A percentile compares a stretch with the other conserved stretches of the same genome.
These are phyloP conservation scores for Periconia digitata DNA, from an alignment of 2,329 filamentous ascomycete species.

Conservation along the genomic window DNA sequence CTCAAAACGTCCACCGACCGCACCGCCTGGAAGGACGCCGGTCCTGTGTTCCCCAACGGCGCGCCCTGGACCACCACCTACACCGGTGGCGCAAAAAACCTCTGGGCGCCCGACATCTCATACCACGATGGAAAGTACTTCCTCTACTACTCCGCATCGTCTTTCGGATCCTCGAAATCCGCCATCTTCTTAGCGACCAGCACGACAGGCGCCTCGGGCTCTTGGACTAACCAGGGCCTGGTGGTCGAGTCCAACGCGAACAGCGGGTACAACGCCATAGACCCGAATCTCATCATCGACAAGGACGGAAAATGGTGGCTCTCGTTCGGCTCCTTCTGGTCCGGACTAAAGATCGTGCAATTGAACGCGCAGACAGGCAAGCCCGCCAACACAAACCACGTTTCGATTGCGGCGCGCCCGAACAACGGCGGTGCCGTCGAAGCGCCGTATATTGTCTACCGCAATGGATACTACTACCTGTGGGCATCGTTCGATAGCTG, in stretches of 20 bases:
- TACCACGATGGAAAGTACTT: constrained; percentile 49
- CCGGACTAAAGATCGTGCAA: constrained; percentile 57
- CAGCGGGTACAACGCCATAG: constrained; percentile 54
- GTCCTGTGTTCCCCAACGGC: constrained; percentile 9
- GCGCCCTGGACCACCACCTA: constrained; percentile 5
- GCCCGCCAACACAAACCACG: constrained; percentile 12
- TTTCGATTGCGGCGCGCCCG: constrained; percentile 55
- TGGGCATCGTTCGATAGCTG: constrained; percentile 64
- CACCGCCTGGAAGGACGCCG: constrained; percentile 10
- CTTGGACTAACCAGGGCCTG: constrained; percentile 60
- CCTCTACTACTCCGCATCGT: constrained; percentile 64
- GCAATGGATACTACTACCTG: constrained; percentile 61
- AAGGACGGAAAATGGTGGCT: constrained; percentile 48
- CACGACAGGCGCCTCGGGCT: constrained; percentile 46
- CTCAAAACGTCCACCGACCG: constrained; percentile 14
- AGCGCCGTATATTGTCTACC: constrained; percentile 56
- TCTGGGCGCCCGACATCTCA: constrained; percentile 11
- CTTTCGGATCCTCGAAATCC: constrained; percentile 60
- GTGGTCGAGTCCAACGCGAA: constrained; percentile 43
- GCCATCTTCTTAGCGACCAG: constrained; percentile 60
- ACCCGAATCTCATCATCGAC: constrained; percentile 42
- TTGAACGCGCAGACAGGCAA: constrained; percentile 40
- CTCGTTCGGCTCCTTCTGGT: constrained; percentile 70
- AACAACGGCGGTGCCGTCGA: constrained; percentile 54
- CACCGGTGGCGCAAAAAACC: constrained; percentile 4